These are phyloP conservation scores for Tetrapyrgos nigripes DNA, from an alignment of 1,284 basidiomycete genomes.

Conservation along the genomic window DNA sequence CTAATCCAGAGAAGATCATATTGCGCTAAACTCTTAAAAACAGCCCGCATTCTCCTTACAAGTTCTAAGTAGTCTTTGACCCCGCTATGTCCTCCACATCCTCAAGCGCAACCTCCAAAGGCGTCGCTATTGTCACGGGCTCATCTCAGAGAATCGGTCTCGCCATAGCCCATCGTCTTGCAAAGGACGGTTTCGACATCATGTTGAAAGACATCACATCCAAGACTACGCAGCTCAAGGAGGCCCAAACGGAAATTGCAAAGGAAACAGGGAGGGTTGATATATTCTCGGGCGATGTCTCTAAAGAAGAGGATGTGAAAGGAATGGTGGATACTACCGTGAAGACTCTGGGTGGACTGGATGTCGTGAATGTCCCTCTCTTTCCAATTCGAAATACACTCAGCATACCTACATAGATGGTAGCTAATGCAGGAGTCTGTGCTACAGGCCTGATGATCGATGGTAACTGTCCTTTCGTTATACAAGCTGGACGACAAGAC, in stretches of 20 bases:
- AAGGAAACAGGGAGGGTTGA: conserved; percentile 23
- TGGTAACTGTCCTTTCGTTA: conserved; percentile 22
- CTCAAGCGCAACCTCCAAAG: background rate
- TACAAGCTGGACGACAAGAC: background rate
- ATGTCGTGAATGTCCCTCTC: conserved; percentile 37
- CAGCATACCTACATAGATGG: conserved; percentile 31
- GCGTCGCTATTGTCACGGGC: conserved; percentile 43
- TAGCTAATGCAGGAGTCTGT: conserved; percentile 44
- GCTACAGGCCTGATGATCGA: conserved; percentile 26
- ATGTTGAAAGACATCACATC: conserved; percentile 39
- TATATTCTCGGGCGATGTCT: conserved; percentile 37
- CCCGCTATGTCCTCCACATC: too few relatives aligned
- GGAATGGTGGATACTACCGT: conserved; percentile 38
- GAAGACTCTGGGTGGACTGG: conserved; percentile 37
- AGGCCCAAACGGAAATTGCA: conserved; percentile 30
- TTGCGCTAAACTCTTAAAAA: too few relatives aligned
- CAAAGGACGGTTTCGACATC: conserved; percentile 43
- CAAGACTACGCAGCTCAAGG: conserved; percentile 25
- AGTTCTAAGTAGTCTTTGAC: too few relatives aligned
- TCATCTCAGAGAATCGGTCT: conserved; percentile 42
- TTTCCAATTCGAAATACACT: too few relatives aligned
- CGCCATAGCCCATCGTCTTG: conserved; percentile 38
- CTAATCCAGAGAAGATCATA: too few relatives aligned
- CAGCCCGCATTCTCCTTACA: too few relatives aligned
- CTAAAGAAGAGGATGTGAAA: conserved; percentile 42